These are phyloP conservation scores for Tetradesmus obliquus DNA, from an alignment of 139 green algal genomes.

Conservation along the genomic window DNA sequence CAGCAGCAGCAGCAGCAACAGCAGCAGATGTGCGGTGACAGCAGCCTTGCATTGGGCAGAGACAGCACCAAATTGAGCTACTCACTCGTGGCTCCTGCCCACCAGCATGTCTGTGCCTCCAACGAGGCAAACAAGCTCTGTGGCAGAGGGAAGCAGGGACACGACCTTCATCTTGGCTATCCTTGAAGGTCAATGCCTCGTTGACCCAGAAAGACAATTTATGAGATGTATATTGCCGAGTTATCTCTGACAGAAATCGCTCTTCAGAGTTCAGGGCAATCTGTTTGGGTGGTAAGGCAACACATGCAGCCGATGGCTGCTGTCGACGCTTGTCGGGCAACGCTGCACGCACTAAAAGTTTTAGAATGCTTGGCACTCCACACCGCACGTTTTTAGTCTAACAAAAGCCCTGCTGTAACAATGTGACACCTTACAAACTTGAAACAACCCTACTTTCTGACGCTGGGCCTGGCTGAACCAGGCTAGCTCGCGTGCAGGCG, in stretches of 20 bases:
- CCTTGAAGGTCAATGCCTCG: neutral
- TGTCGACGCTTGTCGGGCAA: too few species aligned
- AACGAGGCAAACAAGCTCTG: constrained; percentile 71
- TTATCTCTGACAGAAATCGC: too few species aligned
- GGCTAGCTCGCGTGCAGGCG: neutral
- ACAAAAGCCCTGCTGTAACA: neutral
- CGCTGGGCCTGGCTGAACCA: too few species aligned
- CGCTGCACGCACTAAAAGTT: too few species aligned
- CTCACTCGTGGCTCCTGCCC: constrained; percentile 41
- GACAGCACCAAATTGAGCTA: neutral
- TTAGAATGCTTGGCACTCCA: too few species aligned
- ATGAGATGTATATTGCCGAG: too few species aligned
- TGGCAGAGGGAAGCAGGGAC: constrained; percentile 79
- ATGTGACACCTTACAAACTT: neutral
- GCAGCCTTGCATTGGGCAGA: neutral
- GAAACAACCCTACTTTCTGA: neutral
- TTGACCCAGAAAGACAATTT: too few species aligned
- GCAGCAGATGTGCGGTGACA: neutral
- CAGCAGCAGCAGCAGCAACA: neutral
- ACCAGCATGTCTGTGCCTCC: constrained; percentile 55
- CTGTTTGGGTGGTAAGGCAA: too few species aligned
- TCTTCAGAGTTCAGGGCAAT: too few species aligned
- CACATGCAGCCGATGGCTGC: too few species aligned
- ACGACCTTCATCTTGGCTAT: constrained; percentile 56
- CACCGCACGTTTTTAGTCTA: neutral